Conservation (phyloP, 2,329 filamentous ascomycete genomes). For the Xylaria sp. region DNA sequence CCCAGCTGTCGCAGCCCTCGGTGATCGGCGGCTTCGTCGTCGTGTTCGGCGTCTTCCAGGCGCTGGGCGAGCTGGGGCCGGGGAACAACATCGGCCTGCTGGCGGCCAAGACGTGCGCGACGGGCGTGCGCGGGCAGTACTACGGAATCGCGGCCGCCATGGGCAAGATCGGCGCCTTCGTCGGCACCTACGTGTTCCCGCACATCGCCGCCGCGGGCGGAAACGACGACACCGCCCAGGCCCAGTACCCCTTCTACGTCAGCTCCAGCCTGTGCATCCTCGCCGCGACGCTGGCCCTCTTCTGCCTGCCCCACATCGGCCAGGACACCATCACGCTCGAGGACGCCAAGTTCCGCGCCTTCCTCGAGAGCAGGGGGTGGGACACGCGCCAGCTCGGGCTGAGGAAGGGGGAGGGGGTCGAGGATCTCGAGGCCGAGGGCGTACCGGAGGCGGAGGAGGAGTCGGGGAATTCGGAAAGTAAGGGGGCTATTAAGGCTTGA, state of each 20-base stretch:
- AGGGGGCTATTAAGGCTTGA: slow-evolving; percentile 6
- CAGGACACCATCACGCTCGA: slow-evolving; percentile 83
- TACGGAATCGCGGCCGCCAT: slow-evolving; percentile 72
- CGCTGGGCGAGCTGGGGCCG: slow-evolving; percentile 79
- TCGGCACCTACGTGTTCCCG: slow-evolving; percentile 82
- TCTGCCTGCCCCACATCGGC: slow-evolving; percentile 76
- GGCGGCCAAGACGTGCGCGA: slow-evolving; percentile 85
- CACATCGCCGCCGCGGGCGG: slow-evolving; percentile 67
- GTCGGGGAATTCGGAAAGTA: slow-evolving; percentile 12
- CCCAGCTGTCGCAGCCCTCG: slow-evolving; percentile 63
- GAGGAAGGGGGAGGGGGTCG: slow-evolving; percentile 39
- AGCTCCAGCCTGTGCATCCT: slow-evolving; percentile 76
- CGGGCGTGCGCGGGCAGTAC: slow-evolving; percentile 77
- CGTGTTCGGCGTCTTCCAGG: slow-evolving; percentile 77
- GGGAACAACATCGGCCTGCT: slow-evolving; percentile 90
- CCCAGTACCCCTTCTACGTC: slow-evolving; percentile 92
- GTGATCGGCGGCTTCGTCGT: slow-evolving; percentile 78
- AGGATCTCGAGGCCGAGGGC: slow-evolving; percentile 28
- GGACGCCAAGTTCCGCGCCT: slow-evolving; percentile 74
- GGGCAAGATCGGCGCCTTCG: slow-evolving; percentile 81
- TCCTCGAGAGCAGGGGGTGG: slow-evolving; percentile 73
- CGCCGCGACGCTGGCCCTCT: slow-evolving; percentile 65
- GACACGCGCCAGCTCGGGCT: slow-evolving; percentile 64
- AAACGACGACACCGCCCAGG: slow-evolving; percentile 57
- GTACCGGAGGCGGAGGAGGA: no score